Conservation (phyloP, 2,329 filamentous ascomycete genomes). For the Ascochyta fabae region DNA sequence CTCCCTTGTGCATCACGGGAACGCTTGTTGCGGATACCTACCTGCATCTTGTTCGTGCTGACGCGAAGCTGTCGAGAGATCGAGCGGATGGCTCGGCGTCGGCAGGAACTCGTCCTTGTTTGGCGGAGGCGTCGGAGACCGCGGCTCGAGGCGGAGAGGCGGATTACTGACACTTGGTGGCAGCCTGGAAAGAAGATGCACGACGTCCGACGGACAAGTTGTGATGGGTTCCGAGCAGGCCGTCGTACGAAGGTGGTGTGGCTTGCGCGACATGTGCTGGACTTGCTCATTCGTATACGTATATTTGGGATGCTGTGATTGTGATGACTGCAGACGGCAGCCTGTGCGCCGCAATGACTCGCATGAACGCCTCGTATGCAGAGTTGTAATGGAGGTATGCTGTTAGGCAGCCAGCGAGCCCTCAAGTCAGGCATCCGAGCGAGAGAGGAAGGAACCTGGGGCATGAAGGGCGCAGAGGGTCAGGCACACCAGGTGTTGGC, state of each 20-base stretch:
- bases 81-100: not conserved
- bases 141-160: not conserved
- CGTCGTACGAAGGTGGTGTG: not conserved
- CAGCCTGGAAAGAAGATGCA: not conserved
- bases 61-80: not conserved
- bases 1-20: not conserved
- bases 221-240: not conserved
- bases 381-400: not conserved
- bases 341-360: not conserved
- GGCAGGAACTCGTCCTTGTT: not conserved
- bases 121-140: not conserved
- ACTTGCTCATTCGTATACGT: not conserved
- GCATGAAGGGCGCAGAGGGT: conserved; percentile 1
- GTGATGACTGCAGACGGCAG: conserved; percentile 4
- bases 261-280: conserved; percentile 1
- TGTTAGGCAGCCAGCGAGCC: conserved; percentile 7
- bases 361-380: not conserved
- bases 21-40: not conserved
- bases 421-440: conserved; percentile 4
- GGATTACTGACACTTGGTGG: not conserved
- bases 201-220: not conserved
- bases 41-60: not conserved
- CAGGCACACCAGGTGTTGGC: not conserved
- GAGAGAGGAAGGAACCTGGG: not conserved
- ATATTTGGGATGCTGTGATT: not conserved